Evolutionary conservation across 768 basidiomycete genomes (phyloP), one percentile per base, ranked within the genome.

Genomic region (Boletus coccyginus): DNA sequence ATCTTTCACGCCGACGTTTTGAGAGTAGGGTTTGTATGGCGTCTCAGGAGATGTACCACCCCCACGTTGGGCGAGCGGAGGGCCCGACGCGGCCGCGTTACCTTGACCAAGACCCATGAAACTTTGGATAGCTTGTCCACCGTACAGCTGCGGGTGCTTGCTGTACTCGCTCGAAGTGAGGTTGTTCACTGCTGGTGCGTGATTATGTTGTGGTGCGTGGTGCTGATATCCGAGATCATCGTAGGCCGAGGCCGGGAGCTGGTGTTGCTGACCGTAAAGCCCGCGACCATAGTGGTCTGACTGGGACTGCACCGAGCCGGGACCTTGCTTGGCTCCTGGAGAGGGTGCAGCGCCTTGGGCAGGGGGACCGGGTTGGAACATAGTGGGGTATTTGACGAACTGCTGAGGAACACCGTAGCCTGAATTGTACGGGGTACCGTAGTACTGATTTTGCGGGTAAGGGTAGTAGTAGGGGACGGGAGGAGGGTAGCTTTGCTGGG

Each of bases 381-480:
- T 84, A 32, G 87, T 70, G 2, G 88, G 87, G 66, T 90, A 91
- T 72, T 91, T 88, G 67, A 86, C 83, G 66, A 85, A 88, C 5
- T 83, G 84, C 63, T 87, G 85, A 8, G 88, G 85, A 12, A 81
- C 74, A 43, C 73, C 73, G 55, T 81, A 81, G 14, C 76, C 77
- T 10, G 66, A 87, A 56, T 75, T 79, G 74, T 91, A 91, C 6
- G 89, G 86, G 2, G 81, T 74, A 46, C 87, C 85, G 59, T 89
- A 91, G 71, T 85, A 90, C 63, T 90, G 87, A 62, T 84, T 87
- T 66, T 88, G 87, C 5, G 85, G 84, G 69, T 86, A 89, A n/a
- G 82, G 81, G 61, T 83, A 79, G 59, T 82, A 82, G 70, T 85
- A 85, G 1, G 76, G 76, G 52, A 77, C 69, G 54, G 86, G 87